phyloP scores from a whole-genome alignment of 2,329 filamentous ascomycete genomes.

The Camptophora hylomeconis region DNA sequence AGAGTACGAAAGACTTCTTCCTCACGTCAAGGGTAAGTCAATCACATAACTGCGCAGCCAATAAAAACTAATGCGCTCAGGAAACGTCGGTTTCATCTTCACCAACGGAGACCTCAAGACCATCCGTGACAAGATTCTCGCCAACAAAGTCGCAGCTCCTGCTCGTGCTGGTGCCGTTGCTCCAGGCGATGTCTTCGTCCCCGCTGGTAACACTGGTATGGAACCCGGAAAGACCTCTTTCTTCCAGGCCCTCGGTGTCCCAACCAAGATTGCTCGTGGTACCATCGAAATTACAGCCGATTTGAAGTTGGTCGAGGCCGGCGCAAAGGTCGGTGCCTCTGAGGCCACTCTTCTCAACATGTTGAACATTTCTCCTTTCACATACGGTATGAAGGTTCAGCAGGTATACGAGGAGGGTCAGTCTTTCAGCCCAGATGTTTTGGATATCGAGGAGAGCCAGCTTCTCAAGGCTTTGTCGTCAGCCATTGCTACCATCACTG shows the following conservation, averaged over 20 bases:
- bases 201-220: constrained; percentile 99
- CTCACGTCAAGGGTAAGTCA: constrained; percentile 66
- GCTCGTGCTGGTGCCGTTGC: constrained; percentile 96
- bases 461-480: constrained; percentile 70
- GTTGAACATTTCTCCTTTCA: constrained; percentile 99
- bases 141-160: constrained; percentile 94
- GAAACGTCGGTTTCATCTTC: constrained; percentile 99
- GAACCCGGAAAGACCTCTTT: constrained; percentile 99
- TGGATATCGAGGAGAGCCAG: constrained; percentile 92
- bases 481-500: constrained; percentile 76
- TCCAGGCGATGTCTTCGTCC: constrained; percentile 83
- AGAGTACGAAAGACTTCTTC: constrained; percentile 96
- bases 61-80: constrained; percentile 21
- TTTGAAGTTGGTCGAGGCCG: constrained; percentile 91
- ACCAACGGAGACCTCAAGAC: constrained; percentile 92
- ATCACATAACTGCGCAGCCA: constrained; percentile 4
- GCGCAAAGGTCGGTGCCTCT: constrained; percentile 90
- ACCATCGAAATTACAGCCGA: constrained; percentile 99
- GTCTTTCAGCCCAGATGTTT: constrained; percentile 69
- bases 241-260: constrained; percentile 99
- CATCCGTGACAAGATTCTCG: constrained; percentile 82
- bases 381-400: constrained; percentile 90
- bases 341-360: constrained; percentile 99
- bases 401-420: constrained; percentile 99
- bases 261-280: constrained; percentile 99